These are phyloP conservation scores for Ogataea hybrid DNA, from an alignment of 1,139 yeast species.

Conservation along the genomic window DNA sequence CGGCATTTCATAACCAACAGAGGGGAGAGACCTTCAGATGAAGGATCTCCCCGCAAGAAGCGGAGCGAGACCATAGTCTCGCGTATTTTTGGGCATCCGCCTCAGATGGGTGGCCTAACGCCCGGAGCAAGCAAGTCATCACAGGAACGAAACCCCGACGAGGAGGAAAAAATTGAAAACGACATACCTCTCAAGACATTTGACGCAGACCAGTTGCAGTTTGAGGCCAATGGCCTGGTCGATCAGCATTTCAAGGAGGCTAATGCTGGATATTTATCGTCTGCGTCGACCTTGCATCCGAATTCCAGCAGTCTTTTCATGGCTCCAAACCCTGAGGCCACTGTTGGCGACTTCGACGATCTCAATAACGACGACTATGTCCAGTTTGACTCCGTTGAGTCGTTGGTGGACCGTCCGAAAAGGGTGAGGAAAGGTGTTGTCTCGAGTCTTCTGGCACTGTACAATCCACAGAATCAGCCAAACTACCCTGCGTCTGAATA, in stretches of 20 bases:
- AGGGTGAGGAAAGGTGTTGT: slow-evolving; percentile 81
- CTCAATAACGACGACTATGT: slow-evolving; percentile 24
- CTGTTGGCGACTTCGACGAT: slow-evolving; percentile 28
- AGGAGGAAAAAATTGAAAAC: slow-evolving; percentile 18
- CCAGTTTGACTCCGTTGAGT: slow-evolving; percentile 25
- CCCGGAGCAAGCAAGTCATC: slow-evolving; percentile 19
- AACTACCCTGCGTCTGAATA: slow-evolving; percentile 12
- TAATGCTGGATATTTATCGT: slow-evolving; percentile 11
- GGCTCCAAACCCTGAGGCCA: slow-evolving; percentile 15
- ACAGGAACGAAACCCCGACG: slow-evolving; percentile 16
- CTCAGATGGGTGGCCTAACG: slow-evolving; percentile 16
- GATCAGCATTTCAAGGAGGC: slow-evolving; percentile 14
- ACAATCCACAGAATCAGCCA: slow-evolving; percentile 32
- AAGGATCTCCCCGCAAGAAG: slow-evolving; percentile 1
- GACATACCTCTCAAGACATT: slow-evolving; percentile 13
- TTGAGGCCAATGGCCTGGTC: slow-evolving; percentile 28
- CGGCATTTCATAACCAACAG: slow-evolving; percentile 1
- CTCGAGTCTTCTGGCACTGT: slow-evolving; percentile 69
- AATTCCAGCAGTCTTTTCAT: slow-evolving; percentile 11
- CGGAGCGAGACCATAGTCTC: slow-evolving; percentile 4
- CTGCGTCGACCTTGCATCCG: slow-evolving; percentile 18
- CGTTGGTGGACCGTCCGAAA: slow-evolving; percentile 40
- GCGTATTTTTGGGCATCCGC: slow-evolving; percentile 8
- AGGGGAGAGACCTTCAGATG: neutral
- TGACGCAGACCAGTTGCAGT: slow-evolving; percentile 16